A percentile compares a stretch with the other conserved stretches of the same genome.
These are phyloP conservation scores for Naganishia cerealis DNA, from an alignment of 1,284 basidiomycete species.

Conservation along the genomic window DNA sequence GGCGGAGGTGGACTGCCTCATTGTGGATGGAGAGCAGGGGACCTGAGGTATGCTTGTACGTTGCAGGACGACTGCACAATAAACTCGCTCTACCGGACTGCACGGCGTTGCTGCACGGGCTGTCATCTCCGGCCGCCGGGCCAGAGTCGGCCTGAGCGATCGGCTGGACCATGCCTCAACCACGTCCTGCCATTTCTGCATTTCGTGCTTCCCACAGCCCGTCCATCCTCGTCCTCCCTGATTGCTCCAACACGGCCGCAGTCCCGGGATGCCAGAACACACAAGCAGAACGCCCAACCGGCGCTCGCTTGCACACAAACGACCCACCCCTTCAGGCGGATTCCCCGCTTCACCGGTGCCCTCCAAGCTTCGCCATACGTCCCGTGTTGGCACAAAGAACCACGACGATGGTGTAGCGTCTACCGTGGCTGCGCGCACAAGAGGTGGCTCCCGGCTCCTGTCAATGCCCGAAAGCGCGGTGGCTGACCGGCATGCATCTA, in stretches of 20 bases:
- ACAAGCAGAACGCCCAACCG: neutral
- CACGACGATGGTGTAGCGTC: neutral
- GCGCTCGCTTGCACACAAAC: slow-evolving; percentile 4
- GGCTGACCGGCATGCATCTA: slow-evolving; percentile 12
- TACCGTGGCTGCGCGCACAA: neutral
- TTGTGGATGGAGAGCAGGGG: neutral
- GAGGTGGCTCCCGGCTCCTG: slow-evolving; percentile 8
- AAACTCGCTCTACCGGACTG: neutral
- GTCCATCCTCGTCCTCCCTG: too few relatives aligned
- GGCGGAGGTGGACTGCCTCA: slow-evolving; percentile 1
- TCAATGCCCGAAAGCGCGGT: neutral
- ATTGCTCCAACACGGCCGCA: too few relatives aligned
- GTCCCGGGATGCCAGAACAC: neutral
- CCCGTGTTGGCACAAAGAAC: neutral
- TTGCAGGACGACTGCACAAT: neutral
- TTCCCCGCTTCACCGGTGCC: slow-evolving; percentile 16
- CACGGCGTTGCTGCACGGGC: neutral
- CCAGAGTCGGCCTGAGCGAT: too few relatives aligned
- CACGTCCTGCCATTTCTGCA: too few relatives aligned
- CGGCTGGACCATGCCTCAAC: too few relatives aligned
- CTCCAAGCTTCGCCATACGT: slow-evolving; percentile 16
- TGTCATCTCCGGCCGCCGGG: neutral
- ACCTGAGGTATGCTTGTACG: neutral
- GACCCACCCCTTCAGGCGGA: slow-evolving; percentile 8
- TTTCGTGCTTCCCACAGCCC: too few relatives aligned